Evolutionary conservation across 352 stramenopile genomes (phyloP).

Genomic region (Globisporangium takayamanum): DNA sequence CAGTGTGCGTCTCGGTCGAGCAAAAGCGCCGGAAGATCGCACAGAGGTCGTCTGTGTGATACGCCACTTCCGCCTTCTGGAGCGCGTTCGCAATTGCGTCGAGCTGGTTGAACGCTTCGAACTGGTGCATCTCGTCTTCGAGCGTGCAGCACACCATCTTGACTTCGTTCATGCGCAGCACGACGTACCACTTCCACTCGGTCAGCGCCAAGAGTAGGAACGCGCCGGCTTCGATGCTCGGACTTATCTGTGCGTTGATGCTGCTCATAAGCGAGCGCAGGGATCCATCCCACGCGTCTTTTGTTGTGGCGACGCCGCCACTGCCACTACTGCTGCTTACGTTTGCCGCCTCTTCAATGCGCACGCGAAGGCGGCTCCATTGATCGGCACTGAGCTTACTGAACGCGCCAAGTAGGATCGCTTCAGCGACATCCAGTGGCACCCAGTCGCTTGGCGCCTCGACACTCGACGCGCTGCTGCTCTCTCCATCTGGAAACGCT

Average conservation of each 20-base stretch:
- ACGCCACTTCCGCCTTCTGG: conserved; percentile 37
- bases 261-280: not conserved
- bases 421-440: conserved; percentile 23
- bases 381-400: conserved; percentile 39
- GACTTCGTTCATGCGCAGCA: conserved; percentile 64
- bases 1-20: conserved; percentile 30
- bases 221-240: conserved; percentile 29
- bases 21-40: conserved; percentile 52
- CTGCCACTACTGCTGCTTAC: not conserved
- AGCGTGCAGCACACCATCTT: conserved; percentile 48
- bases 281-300: not conserved
- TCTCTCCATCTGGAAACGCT: no score
- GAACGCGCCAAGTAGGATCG: conserved; percentile 48
- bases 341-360: conserved; percentile 25
- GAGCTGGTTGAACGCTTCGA: conserved; percentile 43
- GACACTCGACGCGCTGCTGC: no score
- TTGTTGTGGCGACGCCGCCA: not conserved
- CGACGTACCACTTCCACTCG: conserved; percentile 70
- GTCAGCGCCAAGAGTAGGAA: conserved; percentile 56
- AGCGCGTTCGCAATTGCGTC: conserved; percentile 46
- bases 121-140: conserved; percentile 48
- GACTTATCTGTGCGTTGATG: conserved; percentile 7
- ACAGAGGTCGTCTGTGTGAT: conserved; percentile 57
- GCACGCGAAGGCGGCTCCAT: conserved; percentile 28
- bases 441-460: conserved; percentile 25